Base-by-base conservation (phyloP, 2,329 filamentous ascomycete genomes). In the Leptosphaerulina australis region DNA sequence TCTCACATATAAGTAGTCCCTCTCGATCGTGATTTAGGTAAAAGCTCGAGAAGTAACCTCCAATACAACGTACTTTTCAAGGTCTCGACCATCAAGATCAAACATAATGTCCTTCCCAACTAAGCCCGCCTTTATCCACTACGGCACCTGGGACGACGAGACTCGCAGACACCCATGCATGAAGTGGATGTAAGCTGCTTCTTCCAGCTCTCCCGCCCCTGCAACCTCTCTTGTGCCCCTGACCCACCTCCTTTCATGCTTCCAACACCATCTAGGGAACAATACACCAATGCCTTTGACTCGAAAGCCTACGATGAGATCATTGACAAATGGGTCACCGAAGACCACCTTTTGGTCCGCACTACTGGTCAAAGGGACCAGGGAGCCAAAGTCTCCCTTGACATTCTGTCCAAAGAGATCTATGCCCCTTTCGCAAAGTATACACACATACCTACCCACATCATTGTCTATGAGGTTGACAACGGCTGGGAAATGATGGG, bases 181-280 rank as follows among this genome's bases (percentile, higher is more conserved):
- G 55, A 50, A 55, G 14, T 58, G 55, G 55, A 55, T 58, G 51
- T 54, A 20, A 11, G 40, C n/a, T n/a, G n/a, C n/a, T n/a, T n/a
- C n/a, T n/a, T n/a, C n/a, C n/a, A n/a, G n/a, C n/a, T 30, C n/a
- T 20, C 11, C 12, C 7, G 14, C 31, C 28, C 17, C 24, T 22
- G 11, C 3, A 7, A 3, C 7, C 9, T 3, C 17, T 7, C 5
- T 10, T 26, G 6, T 22, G n/a, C n/a, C n/a, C n/a, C n/a, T n/a
- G n/a, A n/a, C n/a, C n/a, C 9, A 17, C 3, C 4, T 20, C 20
- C 9, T 4, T 6, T 14, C 31, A 9, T 5, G 10, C 10, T 18
- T 21, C 30, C 18, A 17, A 21, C 10, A 2, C 9, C 2, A 25
- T 5, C 12, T 14, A 57, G 54, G 50, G 55, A 58, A 25, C 11